A percentile compares a stretch with the other conserved stretches of the same genome.
phyloP scores from a whole-genome alignment of 2,329 filamentous ascomycete genomes.

The Aspergillus novofumigatus region DNA sequence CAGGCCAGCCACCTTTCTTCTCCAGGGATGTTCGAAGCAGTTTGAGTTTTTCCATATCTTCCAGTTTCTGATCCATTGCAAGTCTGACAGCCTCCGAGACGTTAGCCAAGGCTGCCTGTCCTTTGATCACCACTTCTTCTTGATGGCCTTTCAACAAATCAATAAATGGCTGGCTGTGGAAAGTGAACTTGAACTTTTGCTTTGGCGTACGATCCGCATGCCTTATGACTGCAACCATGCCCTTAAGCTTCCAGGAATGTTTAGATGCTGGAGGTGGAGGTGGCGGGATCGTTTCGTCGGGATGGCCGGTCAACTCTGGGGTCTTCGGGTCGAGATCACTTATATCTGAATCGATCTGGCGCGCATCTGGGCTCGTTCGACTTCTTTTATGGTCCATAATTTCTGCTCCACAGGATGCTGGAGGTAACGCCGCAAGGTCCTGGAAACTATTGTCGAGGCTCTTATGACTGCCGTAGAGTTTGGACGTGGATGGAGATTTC shows the following conservation, averaged over 20 bases:
- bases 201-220: conserved; percentile 97
- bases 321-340: conserved; percentile 21
- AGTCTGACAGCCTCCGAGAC: conserved; percentile 83
- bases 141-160: conserved; percentile 91
- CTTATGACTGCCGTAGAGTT: conserved; percentile 48
- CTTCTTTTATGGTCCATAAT: conserved; percentile 19
- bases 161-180: conserved; percentile 94
- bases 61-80: conserved; percentile 72
- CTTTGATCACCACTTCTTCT: conserved; percentile 91
- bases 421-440: conserved; percentile 36
- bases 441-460: conserved; percentile 42
- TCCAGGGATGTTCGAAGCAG: conserved; percentile 79
- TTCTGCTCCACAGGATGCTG: conserved; percentile 32
- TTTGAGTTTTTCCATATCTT: conserved; percentile 83
- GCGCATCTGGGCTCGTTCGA: conserved; percentile 3
- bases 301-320: conserved; percentile 20
- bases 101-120: conserved; percentile 81
- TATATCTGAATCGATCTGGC: conserved; percentile 13
- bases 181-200: conserved; percentile 99
- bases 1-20: conserved; percentile 90
- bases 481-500: conserved; percentile 62
- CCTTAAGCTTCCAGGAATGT: conserved; percentile 96
- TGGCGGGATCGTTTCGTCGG: conserved; percentile 24
- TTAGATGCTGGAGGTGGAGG: conserved; percentile 66
- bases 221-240: conserved; percentile 91